Evolutionary conservation across 768 basidiomycete species (phyloP), one percentile per base, ranked within the genome.

Genomic region (Baorangia bicolor): DNA sequence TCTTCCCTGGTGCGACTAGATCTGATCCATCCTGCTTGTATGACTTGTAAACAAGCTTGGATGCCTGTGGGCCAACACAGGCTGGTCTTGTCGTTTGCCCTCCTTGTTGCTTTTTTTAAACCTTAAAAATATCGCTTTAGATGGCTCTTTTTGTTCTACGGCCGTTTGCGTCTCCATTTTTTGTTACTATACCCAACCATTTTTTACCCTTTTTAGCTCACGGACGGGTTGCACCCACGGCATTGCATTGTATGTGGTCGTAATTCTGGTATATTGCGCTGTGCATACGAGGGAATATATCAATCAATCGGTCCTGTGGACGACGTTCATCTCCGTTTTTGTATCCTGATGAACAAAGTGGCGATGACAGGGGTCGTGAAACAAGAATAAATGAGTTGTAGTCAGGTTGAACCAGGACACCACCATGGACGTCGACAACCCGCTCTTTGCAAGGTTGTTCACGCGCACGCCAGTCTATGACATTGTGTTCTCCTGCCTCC

Each of bases 1-100:
- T 60, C 65, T 82, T 16, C 81, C 81, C 40, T 83, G 57, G 62
- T 84, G 83, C 68, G 80, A 83, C 58, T 77, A 82, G 51, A 31
- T 48, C 18, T 40, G 34, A 45, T 21, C 37, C 35, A 9, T 38
- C 14, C 14, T 27, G 14, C 33, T 33, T 31, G 6, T 9, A 18
- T 47, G 18, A 33, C 23, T 45, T 50, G 60, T 55, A 50, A 33
- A 54, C 31, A 34, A 42, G 52, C 50, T 33, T n/a, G 56, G 35
- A 39, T 49, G 49, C 35, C 49, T 51, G 56, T 49, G 51, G 59
- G 65, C 47, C 46, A 47, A 62, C 49, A 60, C 64, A 62, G 60
- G 63, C 70, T 38, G 68, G 66, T 49, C 68, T 60, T 64, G 69
- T 71, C 50, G 51, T 63, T 65, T 58, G 40, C 49, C 57, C 45